Percentiles rank a stretch among this genome's conserved stretches.
phyloP scores from a whole-genome alignment of 352 stramenopile genomes.

The Phytophthora ramorum region DNA sequence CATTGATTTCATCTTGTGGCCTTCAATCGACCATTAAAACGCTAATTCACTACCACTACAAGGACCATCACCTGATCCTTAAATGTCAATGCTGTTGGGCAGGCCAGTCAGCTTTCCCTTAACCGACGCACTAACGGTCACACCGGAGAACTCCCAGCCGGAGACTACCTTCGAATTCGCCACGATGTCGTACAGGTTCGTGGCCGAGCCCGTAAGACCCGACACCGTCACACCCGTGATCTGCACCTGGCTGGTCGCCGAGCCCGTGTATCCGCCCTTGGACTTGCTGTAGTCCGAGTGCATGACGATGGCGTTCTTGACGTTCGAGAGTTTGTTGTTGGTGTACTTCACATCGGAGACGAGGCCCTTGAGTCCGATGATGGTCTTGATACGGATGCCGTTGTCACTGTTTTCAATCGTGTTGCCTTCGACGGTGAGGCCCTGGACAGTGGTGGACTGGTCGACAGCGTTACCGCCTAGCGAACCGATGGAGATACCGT shows the following conservation, averaged over 20 bases:
- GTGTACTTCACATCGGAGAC: conserved; percentile 19
- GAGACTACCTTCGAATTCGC: conserved; percentile 20
- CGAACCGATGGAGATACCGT: no score
- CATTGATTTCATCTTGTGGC: conserved; percentile 8
- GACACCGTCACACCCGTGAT: conserved; percentile 7
- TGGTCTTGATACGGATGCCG: no score
- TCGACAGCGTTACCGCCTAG: no score
- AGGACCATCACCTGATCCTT: neutral
- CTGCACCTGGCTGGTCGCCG: no score
- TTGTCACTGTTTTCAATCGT: conserved; percentile 24
- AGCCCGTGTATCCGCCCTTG: no score
- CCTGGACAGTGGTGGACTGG: no score
- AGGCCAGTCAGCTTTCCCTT: conserved; percentile 16
- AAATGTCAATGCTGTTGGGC: conserved; percentile 10
- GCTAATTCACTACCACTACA: conserved; percentile 7
- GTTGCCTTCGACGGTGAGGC: no score
- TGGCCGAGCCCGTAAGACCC: conserved; percentile 14
- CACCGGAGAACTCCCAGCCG: conserved; percentile 32
- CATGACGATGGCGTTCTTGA: no score
- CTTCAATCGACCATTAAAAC: conserved; percentile 8
- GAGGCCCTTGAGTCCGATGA: no score
- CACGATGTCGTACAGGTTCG: conserved; percentile 30
- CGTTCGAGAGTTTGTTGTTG: no score
- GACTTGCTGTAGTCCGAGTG: no score
- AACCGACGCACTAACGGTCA: conserved; percentile 35